A percentile compares a stretch with the other conserved stretches of the same genome.
Conservation (phyloP, 441 rosid genomes). For the Arabidopsis hybrid region DNA sequence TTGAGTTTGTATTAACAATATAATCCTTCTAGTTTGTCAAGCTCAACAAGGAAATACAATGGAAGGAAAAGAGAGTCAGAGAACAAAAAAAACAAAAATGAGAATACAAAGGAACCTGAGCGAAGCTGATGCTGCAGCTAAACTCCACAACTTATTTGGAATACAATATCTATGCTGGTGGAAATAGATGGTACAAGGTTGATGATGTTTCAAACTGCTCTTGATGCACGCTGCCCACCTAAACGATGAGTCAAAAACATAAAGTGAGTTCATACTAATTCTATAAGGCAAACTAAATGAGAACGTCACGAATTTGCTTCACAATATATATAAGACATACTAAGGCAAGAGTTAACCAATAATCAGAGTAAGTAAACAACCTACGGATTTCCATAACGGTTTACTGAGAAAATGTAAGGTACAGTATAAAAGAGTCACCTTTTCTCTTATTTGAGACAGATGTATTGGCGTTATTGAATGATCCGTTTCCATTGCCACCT, state of each 20-base stretch:
- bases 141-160: constrained; percentile 48
- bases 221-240: constrained; percentile 56
- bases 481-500: constrained; percentile 23
- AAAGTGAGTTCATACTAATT: constrained; percentile 7
- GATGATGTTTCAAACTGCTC: constrained; percentile 54
- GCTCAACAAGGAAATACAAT: constrained; percentile 39
- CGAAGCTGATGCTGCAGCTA: constrained; percentile 49
- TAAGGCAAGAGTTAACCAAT: constrained; percentile 3
- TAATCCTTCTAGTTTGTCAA: constrained; percentile 29
- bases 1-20: constrained; percentile 38
- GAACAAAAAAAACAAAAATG: constrained; percentile 23
- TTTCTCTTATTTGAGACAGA: constrained; percentile 65
- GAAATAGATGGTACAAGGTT: constrained; percentile 31
- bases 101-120: constrained; percentile 50
- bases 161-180: constrained; percentile 37
- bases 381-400: background rate
- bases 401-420: background rate
- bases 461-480: constrained; percentile 40
- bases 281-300: background rate
- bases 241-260: constrained; percentile 9
- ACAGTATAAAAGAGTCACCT: constrained; percentile 55
- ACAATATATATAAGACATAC: background rate
- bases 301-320: constrained; percentile 6
- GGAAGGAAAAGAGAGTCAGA: constrained; percentile 20
- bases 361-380: background rate